Conservation (phyloP, 352 stramenopile genomes). For the Phytophthora rubi region DNA sequence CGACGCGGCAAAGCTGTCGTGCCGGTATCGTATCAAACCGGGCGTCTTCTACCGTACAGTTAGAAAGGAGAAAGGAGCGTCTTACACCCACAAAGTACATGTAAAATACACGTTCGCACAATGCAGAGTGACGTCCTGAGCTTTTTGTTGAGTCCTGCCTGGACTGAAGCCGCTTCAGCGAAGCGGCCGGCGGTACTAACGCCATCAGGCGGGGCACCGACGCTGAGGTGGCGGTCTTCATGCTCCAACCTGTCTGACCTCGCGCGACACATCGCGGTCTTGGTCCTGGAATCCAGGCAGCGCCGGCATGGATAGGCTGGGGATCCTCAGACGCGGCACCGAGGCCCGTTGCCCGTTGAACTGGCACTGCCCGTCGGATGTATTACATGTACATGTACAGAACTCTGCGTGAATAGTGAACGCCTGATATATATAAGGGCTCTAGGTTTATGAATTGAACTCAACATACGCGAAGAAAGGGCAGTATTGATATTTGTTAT, state of each 20-base stretch:
- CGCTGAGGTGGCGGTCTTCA: conserved; percentile 21
- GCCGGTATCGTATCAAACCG: background rate
- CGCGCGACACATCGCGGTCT: conserved; percentile 21
- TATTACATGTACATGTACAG: too few relatives aligned
- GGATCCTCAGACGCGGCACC: background rate
- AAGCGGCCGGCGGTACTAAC: conserved; percentile 10
- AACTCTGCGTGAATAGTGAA: too few relatives aligned
- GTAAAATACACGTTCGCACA: conserved; percentile 5
- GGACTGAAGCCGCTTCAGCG: background rate
- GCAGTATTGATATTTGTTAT: too few relatives aligned
- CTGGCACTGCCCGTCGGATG: too few relatives aligned
- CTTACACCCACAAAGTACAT: conserved; percentile 18
- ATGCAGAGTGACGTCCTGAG: background rate
- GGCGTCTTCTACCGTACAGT: conserved; percentile 6
- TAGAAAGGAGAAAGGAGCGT: background rate
- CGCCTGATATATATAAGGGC: too few relatives aligned
- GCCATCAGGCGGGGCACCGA: conserved; percentile 15
- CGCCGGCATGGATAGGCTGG: conserved; percentile 24
- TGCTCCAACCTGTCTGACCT: background rate
- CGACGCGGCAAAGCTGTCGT: conserved; percentile 1
- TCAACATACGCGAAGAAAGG: too few relatives aligned
- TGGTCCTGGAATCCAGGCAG: conserved; percentile 25
- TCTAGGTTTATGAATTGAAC: too few relatives aligned
- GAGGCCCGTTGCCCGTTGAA: background rate
- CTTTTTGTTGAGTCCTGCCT: background rate